Evolutionary conservation across 2,329 filamentous ascomycete genomes (phyloP).

Genomic region (Chalara sp.): DNA sequence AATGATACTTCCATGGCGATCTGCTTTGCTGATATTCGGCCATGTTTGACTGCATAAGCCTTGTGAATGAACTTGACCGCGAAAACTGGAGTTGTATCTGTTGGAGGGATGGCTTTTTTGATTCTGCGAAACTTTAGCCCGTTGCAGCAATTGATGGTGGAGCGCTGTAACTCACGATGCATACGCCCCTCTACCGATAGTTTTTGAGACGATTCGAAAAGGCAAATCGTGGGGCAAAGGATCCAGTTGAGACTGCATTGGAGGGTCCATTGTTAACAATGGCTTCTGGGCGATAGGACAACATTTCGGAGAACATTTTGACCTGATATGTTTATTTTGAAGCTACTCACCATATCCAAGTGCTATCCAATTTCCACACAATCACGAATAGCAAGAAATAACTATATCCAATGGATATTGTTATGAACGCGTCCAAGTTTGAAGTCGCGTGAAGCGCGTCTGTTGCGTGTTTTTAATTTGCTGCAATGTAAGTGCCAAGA

Average conservation of each 20-base stretch:
- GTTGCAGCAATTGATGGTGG: neutral
- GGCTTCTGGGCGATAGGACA: constrained; percentile 4
- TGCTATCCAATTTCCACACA: neutral
- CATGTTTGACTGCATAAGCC: constrained; percentile 82
- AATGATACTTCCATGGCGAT: constrained; percentile 87
- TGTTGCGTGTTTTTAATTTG: neutral
- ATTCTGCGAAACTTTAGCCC: constrained; percentile 19
- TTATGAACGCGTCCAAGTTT: constrained; percentile 23
- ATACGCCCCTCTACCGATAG: constrained; percentile 93
- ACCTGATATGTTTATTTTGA: constrained; percentile 1
- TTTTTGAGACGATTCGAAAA: constrained; percentile 92
- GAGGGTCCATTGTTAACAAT: constrained; percentile 18
- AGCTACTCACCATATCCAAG: constrained; percentile 21
- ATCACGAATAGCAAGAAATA: neutral
- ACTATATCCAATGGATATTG: constrained; percentile 19
- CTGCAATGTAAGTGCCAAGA: neutral
- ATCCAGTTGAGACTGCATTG: constrained; percentile 77
- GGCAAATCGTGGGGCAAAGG: constrained; percentile 80
- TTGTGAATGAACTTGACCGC: constrained; percentile 99
- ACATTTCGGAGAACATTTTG: constrained; percentile 5
- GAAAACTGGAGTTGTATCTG: constrained; percentile 68
- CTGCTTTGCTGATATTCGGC: constrained; percentile 82
- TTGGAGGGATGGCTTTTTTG: constrained; percentile 85
- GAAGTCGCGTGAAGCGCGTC: constrained; percentile 1
- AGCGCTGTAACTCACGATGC: constrained; percentile 62